These are phyloP conservation scores for Inosperma sp. DNA, from an alignment of 768 basidiomycete genomes.

Conservation along the genomic window DNA sequence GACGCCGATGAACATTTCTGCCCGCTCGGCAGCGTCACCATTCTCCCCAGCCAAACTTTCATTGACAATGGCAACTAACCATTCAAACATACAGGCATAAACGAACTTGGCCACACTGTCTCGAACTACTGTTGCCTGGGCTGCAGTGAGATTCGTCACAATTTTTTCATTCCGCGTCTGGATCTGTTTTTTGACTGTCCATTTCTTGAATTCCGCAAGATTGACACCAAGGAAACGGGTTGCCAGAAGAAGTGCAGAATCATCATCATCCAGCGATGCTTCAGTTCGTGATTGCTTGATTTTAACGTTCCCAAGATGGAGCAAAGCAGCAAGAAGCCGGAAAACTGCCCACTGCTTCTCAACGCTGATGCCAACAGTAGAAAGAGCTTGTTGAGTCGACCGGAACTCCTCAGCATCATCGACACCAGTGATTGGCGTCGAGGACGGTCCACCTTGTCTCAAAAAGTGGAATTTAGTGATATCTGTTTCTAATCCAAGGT, in stretches of 20 bases:
- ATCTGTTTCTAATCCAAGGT: conserved; percentile 84
- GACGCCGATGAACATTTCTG: conserved; percentile 99
- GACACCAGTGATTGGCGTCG: conserved; percentile 84
- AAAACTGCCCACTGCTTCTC: conserved; percentile 99
- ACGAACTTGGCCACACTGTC: conserved; percentile 98
- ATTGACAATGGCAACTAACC: conserved; percentile 96
- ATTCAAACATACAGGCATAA: conserved; percentile 98
- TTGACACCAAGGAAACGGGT: conserved; percentile 90
- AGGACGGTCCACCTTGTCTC: conserved; percentile 86
- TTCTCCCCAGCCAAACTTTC: conserved; percentile 95
- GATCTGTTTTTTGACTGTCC: conserved; percentile 98
- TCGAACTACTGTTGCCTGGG: conserved; percentile 89
- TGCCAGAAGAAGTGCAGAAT: conserved; percentile 72
- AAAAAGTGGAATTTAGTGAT: conserved; percentile 86
- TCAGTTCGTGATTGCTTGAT: conserved; percentile 78
- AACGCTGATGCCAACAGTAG: conserved; percentile 95
- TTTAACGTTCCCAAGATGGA: conserved; percentile 98
- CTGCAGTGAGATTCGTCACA: conserved; percentile 74
- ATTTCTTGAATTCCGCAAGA: conserved; percentile 92
- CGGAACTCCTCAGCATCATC: conserved; percentile 97
- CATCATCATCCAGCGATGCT: conserved; percentile 77
- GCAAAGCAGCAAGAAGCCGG: conserved; percentile 82
- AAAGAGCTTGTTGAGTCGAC: conserved; percentile 88
- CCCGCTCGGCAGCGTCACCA: conserved; percentile 82
- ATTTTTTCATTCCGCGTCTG: conserved; percentile 95